These are phyloP conservation scores for Oligophagozyma castellii DNA, from an alignment of 1,139 yeast species.

Conservation along the genomic window DNA sequence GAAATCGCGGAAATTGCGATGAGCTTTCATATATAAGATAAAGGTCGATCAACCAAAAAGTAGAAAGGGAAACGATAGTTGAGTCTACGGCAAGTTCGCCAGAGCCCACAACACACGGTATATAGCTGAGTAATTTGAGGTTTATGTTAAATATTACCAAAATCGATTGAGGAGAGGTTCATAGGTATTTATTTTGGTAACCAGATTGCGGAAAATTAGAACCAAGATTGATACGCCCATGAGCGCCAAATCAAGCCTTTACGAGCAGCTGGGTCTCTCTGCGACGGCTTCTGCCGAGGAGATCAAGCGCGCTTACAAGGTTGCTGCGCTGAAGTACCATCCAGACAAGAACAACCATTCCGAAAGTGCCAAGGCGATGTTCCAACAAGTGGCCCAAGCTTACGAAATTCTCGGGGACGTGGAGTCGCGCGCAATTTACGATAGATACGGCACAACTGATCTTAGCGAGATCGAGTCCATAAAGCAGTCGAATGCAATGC, in stretches of 20 bases:
- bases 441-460: constrained; percentile 42
- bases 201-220: neutral
- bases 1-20: too few species aligned
- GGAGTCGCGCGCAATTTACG: constrained; percentile 41
- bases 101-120: too few species aligned
- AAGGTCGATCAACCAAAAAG: too few species aligned
- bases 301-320: constrained; percentile 50
- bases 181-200: too few species aligned
- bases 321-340: constrained; percentile 42
- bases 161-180: too few species aligned
- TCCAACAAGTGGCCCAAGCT: constrained; percentile 47
- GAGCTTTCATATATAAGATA: too few species aligned
- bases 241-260: constrained; percentile 8
- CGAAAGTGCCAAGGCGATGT: constrained; percentile 42
- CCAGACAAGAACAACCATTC: constrained; percentile 52
- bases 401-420: constrained; percentile 43
- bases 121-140: too few species aligned
- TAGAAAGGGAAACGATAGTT: too few species aligned
- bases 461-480: constrained; percentile 13
- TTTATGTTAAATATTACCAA: too few species aligned
- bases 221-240: neutral
- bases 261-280: constrained; percentile 22
- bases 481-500: too few species aligned
- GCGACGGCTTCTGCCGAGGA: constrained; percentile 28
- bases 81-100: too few species aligned